These are phyloP conservation scores for Pythium chondricola DNA, from an alignment of 352 stramenopile species.

Conservation along the genomic window DNA sequence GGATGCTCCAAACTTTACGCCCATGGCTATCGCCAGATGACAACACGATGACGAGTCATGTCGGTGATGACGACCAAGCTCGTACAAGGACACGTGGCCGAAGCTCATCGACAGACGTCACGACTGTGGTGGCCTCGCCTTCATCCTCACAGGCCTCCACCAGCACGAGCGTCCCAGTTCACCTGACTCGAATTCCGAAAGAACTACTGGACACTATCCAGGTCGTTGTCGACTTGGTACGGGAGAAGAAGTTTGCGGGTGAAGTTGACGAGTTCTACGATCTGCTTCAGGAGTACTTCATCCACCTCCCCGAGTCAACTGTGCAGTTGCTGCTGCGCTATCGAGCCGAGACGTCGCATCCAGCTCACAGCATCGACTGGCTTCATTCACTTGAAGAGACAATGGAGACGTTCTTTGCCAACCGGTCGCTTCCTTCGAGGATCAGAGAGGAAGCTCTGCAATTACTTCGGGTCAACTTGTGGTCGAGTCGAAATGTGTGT, in stretches of 20 bases:
- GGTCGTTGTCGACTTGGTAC: conserved; percentile 69
- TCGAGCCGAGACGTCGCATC: conserved; percentile 54
- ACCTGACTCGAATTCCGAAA: conserved; percentile 66
- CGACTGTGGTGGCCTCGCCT: background rate
- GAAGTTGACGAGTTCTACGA: conserved; percentile 71
- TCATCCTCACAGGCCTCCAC: background rate
- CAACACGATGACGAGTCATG: conserved; percentile 10
- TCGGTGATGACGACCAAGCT: background rate
- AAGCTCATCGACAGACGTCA: no score
- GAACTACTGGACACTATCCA: conserved; percentile 75
- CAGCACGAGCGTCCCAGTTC: conserved; percentile 17
- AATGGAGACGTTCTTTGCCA: conserved; percentile 66
- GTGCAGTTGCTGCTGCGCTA: conserved; percentile 57
- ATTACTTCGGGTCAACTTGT: conserved; percentile 64
- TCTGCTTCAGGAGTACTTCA: conserved; percentile 68
- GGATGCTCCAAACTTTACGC: conserved; percentile 57
- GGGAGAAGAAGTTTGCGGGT: conserved; percentile 47
- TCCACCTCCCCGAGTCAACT: conserved; percentile 47
- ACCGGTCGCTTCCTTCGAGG: conserved; percentile 27
- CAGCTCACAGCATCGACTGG: conserved; percentile 64
- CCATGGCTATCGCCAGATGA: conserved; percentile 50
- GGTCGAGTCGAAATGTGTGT: conserved; percentile 70
- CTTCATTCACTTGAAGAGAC: conserved; percentile 41
- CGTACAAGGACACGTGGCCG: conserved; percentile 26
- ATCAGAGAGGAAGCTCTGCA: conserved; percentile 69